A percentile compares a stretch with the other conserved stretches of the same genome.
phyloP scores from a whole-genome alignment of 2,329 filamentous ascomycete genomes.

The Chaetoscypha palmicola region DNA sequence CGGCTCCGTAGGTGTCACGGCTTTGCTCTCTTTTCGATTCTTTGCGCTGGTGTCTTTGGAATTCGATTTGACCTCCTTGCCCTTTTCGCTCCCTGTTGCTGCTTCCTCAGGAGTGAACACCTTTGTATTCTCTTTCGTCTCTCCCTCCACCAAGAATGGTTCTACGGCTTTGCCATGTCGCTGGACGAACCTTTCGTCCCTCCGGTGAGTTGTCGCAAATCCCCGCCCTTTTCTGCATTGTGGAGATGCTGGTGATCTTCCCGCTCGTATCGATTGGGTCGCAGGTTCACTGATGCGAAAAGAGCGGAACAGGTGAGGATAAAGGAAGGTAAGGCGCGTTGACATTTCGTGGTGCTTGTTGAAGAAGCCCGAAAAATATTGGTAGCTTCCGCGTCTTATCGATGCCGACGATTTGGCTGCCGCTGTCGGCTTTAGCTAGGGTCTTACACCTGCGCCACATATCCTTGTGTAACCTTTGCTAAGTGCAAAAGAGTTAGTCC shows the following conservation, averaged over 20 bases:
- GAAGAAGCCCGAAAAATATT: constrained; percentile 4
- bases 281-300: constrained; percentile 40
- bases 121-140: constrained; percentile 21
- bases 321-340: constrained; percentile 59
- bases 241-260: constrained; percentile 21
- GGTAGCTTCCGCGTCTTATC: not conserved
- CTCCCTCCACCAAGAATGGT: constrained; percentile 35
- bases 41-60: not conserved
- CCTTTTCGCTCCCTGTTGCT: constrained; percentile 7
- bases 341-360: constrained; percentile 42
- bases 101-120: constrained; percentile 13
- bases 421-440: not conserved
- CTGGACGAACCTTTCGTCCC: constrained; percentile 41
- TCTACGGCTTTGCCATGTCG: constrained; percentile 57
- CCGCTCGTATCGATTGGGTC: constrained; percentile 31
- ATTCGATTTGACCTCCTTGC: constrained; percentile 8
- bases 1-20: not conserved
- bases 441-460: no score
- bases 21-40: not conserved
- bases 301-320: constrained; percentile 58
- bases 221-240: constrained; percentile 22
- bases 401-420: not conserved
- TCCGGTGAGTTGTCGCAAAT: constrained; percentile 34
- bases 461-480: no score
- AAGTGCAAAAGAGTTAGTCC: no score